A percentile compares a stretch with the other conserved stretches of the same genome.
Conservation (phyloP, 352 stramenopile species). For the Phytophthora cactorum region DNA sequence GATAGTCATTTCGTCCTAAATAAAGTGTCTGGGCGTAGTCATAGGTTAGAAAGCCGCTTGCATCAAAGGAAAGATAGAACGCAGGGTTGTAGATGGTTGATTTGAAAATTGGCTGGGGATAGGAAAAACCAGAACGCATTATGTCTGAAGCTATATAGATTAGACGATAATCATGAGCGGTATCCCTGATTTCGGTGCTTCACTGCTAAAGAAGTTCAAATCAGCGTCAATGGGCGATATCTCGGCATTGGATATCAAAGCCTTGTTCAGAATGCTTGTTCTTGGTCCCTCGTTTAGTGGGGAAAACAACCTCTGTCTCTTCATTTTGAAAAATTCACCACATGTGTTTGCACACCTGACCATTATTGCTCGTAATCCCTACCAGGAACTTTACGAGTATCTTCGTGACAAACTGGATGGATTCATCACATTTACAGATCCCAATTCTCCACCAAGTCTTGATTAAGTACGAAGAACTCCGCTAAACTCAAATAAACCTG, state of each 20-base stretch:
- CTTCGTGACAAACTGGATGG: background rate
- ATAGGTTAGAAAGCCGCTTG: background rate
- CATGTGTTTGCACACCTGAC: background rate
- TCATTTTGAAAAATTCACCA: background rate
- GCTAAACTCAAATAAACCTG: background rate
- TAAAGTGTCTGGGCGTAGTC: background rate
- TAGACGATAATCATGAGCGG: background rate
- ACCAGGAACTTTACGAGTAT: background rate
- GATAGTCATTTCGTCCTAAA: background rate
- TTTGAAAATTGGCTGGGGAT: background rate
- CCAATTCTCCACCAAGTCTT: no score
- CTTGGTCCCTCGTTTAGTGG: background rate
- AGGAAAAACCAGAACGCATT: background rate
- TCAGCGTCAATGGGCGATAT: constrained; percentile 8
- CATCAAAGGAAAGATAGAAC: background rate
- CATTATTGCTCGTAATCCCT: background rate
- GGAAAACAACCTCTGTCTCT: background rate
- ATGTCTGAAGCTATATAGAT: background rate
- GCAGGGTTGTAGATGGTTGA: background rate
- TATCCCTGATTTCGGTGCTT: constrained; percentile 6
- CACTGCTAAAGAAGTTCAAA: constrained; percentile 16
- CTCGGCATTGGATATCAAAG: background rate
- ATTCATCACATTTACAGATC: background rate
- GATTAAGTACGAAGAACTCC: background rate
- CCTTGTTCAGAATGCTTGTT: background rate